Base-by-base conservation (phyloP, 1,139 yeast genomes). In the Pichia sp. region DNA sequence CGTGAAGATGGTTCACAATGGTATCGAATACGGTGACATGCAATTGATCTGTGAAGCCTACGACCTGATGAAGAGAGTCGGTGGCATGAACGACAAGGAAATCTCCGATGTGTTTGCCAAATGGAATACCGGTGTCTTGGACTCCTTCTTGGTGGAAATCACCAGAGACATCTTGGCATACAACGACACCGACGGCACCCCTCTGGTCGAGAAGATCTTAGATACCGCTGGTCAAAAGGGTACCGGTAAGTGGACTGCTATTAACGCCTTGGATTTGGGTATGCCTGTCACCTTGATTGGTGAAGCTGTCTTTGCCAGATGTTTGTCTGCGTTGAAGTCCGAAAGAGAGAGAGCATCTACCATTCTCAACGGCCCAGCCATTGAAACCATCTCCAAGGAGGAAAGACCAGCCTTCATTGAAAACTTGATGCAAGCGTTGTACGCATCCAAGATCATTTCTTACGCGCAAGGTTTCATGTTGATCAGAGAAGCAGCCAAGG, bases 1-100 rank as follows among this genome's bases (percentile, higher is more conserved):
- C 78, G 98, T 93, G 73, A 93, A 93, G 83, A 93, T 93, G 99
- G 98, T 93, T 66, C 99, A 93, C 83, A 93, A 93, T 74, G 99
- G 99, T 87, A 93, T 93, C 69, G 99, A 93, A 78, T 93, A 93
- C 75, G 99, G 99, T 84, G 99, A 93, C 77, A 93, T 93, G 99
- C 99, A 93, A 79, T 83, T 93, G 81, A 93, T 93, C 73, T 85
- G 93, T 76, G 99, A 93, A 79, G 97, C 97, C 64, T 93, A 93
- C 77, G 97, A 92, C 74, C 78, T 93, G 72, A 79, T 93, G 86
- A 92, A 90, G 83, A 85, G 97, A 75, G 85, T 89, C 67, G 96
- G 96, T 74, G 90, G 91, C 64, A 83, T 93, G 80, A 71, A 87
- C 65, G 85, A 90, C 79, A 84, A 85, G 74, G 99, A 93, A 80